Conservation (phyloP, 2,329 filamentous ascomycete genomes). For the Xylaria sp. region DNA sequence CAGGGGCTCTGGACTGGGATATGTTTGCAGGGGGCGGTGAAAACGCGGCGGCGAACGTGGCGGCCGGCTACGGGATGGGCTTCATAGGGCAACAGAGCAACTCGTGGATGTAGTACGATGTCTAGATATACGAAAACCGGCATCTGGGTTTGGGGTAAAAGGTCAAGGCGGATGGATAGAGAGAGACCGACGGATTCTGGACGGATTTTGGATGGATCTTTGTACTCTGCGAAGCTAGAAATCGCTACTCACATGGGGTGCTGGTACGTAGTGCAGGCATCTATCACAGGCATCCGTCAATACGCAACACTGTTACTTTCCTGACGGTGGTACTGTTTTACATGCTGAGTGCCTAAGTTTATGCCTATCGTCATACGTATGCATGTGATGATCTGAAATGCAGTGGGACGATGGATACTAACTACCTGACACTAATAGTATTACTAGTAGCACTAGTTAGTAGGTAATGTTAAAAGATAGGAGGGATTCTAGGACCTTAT, state of each 20-base stretch:
- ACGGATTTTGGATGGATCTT: background rate
- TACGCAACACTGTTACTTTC: background rate
- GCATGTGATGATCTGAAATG: background rate
- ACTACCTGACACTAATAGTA: no score
- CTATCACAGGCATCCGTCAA: background rate
- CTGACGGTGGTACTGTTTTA: background rate
- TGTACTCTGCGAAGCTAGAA: conserved; percentile 7
- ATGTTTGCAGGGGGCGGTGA: conserved; percentile 43
- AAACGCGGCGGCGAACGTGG: conserved; percentile 23
- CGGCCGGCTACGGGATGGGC: conserved; percentile 34
- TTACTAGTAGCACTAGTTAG: no score
- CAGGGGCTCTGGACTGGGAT: conserved; percentile 46
- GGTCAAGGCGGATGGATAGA: conserved; percentile 4
- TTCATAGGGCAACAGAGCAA: conserved; percentile 35
- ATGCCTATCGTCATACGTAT: background rate
- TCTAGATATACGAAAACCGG: background rate
- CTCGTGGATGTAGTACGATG: conserved; percentile 34
- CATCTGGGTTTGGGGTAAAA: background rate
- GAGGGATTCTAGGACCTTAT: no score
- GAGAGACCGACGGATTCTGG: background rate
- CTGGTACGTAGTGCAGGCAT: background rate
- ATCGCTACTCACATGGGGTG: conserved; percentile 30
- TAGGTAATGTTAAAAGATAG: no score
- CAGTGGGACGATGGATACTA: background rate
- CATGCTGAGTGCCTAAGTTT: no score